phyloP scores from a whole-genome alignment of 108 stramenopile genomes.

The Cyclostephanos invisitatus region DNA sequence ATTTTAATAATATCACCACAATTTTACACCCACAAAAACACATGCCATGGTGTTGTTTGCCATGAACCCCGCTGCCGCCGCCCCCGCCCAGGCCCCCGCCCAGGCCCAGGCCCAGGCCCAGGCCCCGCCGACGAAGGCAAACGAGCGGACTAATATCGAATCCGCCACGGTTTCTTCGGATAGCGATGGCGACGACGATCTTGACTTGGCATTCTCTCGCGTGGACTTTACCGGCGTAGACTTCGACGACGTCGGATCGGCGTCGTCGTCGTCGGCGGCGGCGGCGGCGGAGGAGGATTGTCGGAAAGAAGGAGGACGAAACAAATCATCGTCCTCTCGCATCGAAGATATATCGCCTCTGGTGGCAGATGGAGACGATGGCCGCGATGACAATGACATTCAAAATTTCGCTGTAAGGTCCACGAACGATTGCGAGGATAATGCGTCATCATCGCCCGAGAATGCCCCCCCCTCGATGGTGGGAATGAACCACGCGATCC shows the following conservation, averaged over 20 bases:
- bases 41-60: neutral
- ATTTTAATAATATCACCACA: no score
- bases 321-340: neutral
- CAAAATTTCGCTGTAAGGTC: no score
- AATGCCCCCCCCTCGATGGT: neutral
- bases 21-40: no score
- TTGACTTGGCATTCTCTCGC: conserved; percentile 60
- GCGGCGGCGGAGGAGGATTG: neutral
- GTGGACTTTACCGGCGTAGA: conserved; percentile 73
- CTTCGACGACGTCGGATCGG: conserved; percentile 51
- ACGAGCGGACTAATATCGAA: neutral
- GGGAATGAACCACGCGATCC: neutral
- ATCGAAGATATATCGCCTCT: neutral
- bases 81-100: neutral
- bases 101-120: neutral
- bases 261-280: neutral
- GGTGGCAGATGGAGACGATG: no score
- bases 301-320: neutral
- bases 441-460: neutral
- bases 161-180: neutral
- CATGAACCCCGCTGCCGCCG: neutral
- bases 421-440: neutral
- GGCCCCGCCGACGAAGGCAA: neutral
- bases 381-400: no score
- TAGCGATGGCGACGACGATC: conserved; percentile 34